Conservation (phyloP, 139 green algal genomes). For the Chlorella sp. region DNA sequence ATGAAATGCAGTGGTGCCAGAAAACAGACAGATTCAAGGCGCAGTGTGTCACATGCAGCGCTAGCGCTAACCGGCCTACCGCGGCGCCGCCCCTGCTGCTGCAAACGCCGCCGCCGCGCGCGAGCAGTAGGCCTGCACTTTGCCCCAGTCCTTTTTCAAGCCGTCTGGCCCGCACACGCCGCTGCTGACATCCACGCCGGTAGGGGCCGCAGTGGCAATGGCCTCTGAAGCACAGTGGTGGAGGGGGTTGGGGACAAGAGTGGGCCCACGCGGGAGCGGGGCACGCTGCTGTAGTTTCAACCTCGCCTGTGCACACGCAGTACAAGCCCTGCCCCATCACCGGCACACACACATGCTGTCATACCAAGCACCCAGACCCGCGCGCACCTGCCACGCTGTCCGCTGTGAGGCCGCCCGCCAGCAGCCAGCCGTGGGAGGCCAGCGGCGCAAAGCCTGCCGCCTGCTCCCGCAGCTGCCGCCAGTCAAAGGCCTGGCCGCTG, state of each 20-base stretch:
- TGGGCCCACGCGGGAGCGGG: background rate
- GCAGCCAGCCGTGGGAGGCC: constrained; percentile 69
- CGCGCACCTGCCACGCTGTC: constrained; percentile 65
- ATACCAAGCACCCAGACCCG: background rate
- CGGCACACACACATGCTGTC: background rate
- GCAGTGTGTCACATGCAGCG: too few relatives aligned
- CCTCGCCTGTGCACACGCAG: background rate
- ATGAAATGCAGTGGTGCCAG: background rate
- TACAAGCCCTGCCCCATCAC: background rate
- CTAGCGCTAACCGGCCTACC: background rate
- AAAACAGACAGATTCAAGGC: too few relatives aligned
- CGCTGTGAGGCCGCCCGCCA: constrained; percentile 77
- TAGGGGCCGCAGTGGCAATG: constrained; percentile 55
- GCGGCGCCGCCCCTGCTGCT: background rate
- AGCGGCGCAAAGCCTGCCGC: background rate
- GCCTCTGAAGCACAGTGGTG: constrained; percentile 37
- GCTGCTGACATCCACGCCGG: constrained; percentile 84
- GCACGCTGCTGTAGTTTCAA: background rate
- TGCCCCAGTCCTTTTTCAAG: constrained; percentile 54
- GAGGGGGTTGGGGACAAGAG: background rate
- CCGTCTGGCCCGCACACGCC: constrained; percentile 76
- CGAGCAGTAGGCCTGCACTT: constrained; percentile 47
- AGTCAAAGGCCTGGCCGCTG: constrained; percentile 72
- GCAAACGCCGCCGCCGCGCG: constrained; percentile 30
- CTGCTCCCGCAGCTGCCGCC: constrained; percentile 49